These are phyloP conservation scores for Dryas alaskensis DNA, from an alignment of 306 rosid genomes.

Conservation along the genomic window DNA sequence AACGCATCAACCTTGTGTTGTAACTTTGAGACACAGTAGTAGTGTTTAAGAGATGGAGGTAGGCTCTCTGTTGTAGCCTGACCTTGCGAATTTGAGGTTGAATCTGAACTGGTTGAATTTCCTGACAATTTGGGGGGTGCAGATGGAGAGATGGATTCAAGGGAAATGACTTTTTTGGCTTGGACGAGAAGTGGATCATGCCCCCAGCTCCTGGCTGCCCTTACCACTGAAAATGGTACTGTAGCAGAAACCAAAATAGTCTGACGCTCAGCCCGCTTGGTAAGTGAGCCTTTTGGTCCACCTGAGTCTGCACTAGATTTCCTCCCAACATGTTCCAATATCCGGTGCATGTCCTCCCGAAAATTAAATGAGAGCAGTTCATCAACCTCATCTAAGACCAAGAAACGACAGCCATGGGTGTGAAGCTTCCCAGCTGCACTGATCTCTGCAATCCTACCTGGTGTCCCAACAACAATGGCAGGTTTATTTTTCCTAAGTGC, in stretches of 20 bases:
- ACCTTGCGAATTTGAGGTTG: conserved; percentile 34
- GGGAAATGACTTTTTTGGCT: conserved; percentile 61
- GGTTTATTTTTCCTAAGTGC: conserved; percentile 89
- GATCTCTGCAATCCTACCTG: conserved; percentile 88
- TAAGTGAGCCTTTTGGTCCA: conserved; percentile 36
- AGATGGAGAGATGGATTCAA: conserved; percentile 52
- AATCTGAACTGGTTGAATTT: conserved; percentile 25
- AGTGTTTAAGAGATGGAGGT: conserved; percentile 82
- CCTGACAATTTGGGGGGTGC: conserved; percentile 48
- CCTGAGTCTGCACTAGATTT: conserved; percentile 49
- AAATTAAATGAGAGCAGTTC: conserved; percentile 84
- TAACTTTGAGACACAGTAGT: conserved; percentile 64
- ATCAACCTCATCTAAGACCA: conserved; percentile 92
- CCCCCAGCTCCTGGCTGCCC: conserved; percentile 95
- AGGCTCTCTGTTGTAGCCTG: conserved; percentile 64
- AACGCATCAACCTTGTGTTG: conserved; percentile 88
- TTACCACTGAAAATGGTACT: conserved; percentile 81
- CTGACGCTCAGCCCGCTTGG: conserved; percentile 54
- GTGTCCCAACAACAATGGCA: conserved; percentile 88
- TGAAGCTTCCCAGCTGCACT: conserved; percentile 91
- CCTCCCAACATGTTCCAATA: conserved; percentile 85
- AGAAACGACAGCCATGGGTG: conserved; percentile 72
- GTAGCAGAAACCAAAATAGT: conserved; percentile 88
- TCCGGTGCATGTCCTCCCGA: conserved; percentile 91
- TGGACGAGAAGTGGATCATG: conserved; percentile 72